Base-by-base conservation (phyloP, 768 basidiomycete species). In the Serpula lacrymans region DNA sequence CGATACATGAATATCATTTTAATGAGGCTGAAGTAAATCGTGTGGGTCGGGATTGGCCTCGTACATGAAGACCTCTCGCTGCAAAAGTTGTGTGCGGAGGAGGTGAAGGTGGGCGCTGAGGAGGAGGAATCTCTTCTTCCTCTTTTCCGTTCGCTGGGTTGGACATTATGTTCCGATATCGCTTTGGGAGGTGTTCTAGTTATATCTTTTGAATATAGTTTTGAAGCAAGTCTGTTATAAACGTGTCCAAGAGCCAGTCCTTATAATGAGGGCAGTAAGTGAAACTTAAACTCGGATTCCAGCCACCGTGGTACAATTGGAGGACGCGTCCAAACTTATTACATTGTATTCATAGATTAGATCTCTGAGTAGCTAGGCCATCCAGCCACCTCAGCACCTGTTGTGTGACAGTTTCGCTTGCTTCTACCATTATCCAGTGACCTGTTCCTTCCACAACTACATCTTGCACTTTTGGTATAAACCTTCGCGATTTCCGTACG, bases 1-100 rank as follows among this genome's bases (percentile, higher is more conserved):
- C 22, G 22, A 18, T 40, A 30, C 36, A 21, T 16, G 38, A 22
- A 34, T 41, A 16, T 35, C 24, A 31, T 9, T 41, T 28, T 30
- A 22, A 37, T 55, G 48, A 46, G 36, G 41, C 38, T 37, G 42
- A 28, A 23, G 43, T 41, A 20, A n/a, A 32, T 41, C n/a, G n/a
- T 44, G 24, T 22, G 34, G 35, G 11, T 14, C 20, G 39, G 41
- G 26, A 41, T 33, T 20, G 46, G 34, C 42, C 48, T 64, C 80
- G 57, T 80, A 88, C 87, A 73, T 85, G 84, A 51, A 88, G 67
- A 43, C 80, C 82, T 52, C 87, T 71, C 31, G 78, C 77, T 21
- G 75, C 62, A 55, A 86, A 87, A 2, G 83, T 82, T 10, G 77
- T 82, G 49, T 88, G 75, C 9, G 70, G 68, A n/a, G 84, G 83